Percentiles rank a stretch among this genome's conserved stretches.
These are phyloP conservation scores for Myriosclerotinia curreyana DNA, from an alignment of 2,329 filamentous ascomycete species.

Conservation along the genomic window DNA sequence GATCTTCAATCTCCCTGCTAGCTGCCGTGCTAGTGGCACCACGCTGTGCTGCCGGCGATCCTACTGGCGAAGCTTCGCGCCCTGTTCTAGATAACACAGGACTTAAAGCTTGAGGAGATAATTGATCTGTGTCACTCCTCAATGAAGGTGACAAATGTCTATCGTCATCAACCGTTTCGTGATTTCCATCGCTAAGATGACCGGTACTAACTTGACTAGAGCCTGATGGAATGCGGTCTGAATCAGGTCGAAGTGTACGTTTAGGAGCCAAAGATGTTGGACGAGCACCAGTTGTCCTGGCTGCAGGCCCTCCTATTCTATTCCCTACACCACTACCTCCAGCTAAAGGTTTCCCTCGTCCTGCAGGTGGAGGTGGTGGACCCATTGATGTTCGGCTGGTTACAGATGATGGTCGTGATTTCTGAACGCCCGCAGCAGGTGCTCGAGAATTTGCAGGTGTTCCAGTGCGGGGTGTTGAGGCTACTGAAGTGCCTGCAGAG, in stretches of 20 bases:
- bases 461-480: conserved; percentile 59
- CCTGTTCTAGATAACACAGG: conserved; percentile 34
- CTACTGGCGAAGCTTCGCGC: conserved; percentile 29
- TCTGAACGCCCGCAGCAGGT: conserved; percentile 43
- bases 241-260: conserved; percentile 35
- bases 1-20: conserved; percentile 70
- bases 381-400: conserved; percentile 63
- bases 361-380: conserved; percentile 48
- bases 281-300: conserved; percentile 26
- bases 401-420: conserved; percentile 55
- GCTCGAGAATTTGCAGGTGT: conserved; percentile 57
- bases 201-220: conserved; percentile 37
- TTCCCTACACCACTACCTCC: conserved; percentile 39
- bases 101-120: conserved; percentile 38
- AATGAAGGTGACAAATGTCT: conserved; percentile 43
- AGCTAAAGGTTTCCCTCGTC: conserved; percentile 41
- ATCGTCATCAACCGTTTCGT: conserved; percentile 35
- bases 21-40: conserved; percentile 34
- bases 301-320: conserved; percentile 28
- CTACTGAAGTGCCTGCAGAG: conserved; percentile 52
- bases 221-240: conserved; percentile 35
- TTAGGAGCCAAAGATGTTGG: conserved; percentile 35
- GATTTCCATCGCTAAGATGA: conserved; percentile 31
- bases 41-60: conserved; percentile 33
- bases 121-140: conserved; percentile 47